Evolutionary conservation across 805 yeast species (phyloP).

Genomic region (Tetrapisispora pingtungensis): DNA sequence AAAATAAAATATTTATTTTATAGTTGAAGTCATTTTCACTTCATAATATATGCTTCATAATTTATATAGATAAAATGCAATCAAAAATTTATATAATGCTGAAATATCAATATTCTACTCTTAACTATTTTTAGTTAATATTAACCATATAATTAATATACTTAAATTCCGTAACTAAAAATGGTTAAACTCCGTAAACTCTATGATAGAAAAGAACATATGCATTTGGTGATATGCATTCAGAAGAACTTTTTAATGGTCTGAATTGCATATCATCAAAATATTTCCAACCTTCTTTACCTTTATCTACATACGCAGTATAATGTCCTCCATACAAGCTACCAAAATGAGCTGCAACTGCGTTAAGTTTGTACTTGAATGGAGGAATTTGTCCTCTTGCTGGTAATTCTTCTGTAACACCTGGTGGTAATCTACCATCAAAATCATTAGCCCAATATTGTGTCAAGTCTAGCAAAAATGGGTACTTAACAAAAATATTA

Average conservation of each 20-base stretch:
- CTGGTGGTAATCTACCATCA: conserved; percentile 25
- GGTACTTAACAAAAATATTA: conserved; percentile 61
- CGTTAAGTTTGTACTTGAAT: conserved; percentile 64
- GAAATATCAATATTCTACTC: no score
- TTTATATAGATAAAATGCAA: no score
- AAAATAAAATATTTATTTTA: no score
- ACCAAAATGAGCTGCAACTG: conserved; percentile 79
- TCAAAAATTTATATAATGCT: no score
- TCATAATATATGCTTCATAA: no score
- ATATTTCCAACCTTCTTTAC: conserved; percentile 60
- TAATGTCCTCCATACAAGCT: conserved; percentile 81
- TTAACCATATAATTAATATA: no score
- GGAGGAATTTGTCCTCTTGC: conserved; percentile 77
- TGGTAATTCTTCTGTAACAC: conserved; percentile 34
- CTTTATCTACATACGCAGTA: conserved; percentile 68
- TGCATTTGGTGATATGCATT: conserved; percentile 64
- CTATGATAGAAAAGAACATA: conserved; percentile 73
- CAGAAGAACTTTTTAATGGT: conserved; percentile 37
- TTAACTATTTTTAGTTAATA: no score
- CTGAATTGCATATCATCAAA: conserved; percentile 73
- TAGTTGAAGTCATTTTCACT: no score
- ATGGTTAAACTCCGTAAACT: conserved; percentile 10
- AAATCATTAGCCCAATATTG: conserved; percentile 48
- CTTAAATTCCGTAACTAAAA: no score
- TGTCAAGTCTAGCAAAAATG: conserved; percentile 56